These are phyloP conservation scores for Cystobasidiaceae sp. DNA, from an alignment of 1,284 basidiomycete species.

Conservation along the genomic window DNA sequence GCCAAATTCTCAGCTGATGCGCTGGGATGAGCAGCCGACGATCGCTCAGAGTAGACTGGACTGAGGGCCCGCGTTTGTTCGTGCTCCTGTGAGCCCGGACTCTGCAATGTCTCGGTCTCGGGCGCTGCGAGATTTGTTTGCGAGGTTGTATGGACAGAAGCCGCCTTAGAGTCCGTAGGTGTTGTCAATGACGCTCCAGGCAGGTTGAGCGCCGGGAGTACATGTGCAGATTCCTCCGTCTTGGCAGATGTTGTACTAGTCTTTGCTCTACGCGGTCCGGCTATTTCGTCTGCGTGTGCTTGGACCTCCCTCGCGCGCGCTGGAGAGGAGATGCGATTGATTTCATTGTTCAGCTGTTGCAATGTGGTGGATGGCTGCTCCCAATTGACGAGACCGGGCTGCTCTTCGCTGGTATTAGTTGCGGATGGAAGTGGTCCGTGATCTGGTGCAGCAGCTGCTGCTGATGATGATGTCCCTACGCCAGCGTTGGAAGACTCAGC, in stretches of 20 bases:
- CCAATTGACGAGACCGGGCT: conserved; percentile 13
- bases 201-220: conserved; percentile 4
- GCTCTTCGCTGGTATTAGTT: too few relatives aligned
- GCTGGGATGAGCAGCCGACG: neutral
- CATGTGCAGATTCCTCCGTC: neutral
- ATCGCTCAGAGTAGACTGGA: conserved; percentile 4
- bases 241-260: neutral
- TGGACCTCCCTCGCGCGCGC: neutral
- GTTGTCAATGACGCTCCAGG: neutral
- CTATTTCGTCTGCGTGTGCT: neutral
- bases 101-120: neutral
- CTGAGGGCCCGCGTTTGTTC: neutral
- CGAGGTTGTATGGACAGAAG: neutral
- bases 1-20: neutral
- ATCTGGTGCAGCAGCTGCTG: too few relatives aligned
- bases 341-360: neutral
- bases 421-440: too few relatives aligned
- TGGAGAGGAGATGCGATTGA: neutral
- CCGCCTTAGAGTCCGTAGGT: neutral
- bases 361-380: neutral
- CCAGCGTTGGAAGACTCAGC: too few relatives aligned
- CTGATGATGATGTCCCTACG: too few relatives aligned
- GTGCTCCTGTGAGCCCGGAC: too few relatives aligned
- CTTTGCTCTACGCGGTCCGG: neutral
- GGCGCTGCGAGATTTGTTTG: neutral